Base-by-base conservation (phyloP, 1,139 yeast genomes). In the Meyerozyma guilliermondii region DNA sequence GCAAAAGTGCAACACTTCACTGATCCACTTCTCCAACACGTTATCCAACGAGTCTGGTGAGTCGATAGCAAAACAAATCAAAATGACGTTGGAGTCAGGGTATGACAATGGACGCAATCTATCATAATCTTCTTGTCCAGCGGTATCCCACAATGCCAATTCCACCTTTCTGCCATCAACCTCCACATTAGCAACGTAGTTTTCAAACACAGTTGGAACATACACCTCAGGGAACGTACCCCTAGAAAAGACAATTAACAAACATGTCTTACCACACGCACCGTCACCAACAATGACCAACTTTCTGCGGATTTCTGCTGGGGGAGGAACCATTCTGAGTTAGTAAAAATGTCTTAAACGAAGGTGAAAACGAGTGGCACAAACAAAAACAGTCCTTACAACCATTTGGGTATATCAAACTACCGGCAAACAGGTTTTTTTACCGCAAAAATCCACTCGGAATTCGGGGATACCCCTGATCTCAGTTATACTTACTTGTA, bases 91-190 rank as follows among this genome's bases (percentile, higher is more conserved):
- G 41, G 96, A 85, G 65, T 88, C 96, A 47, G 96, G 96, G 70
- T 89, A 89, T 24, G 95, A 84, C 56, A 89, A 76, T 27, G 96
- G 96, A 73, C 97, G 84, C 62, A 89, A 77, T 71, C 96, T 84
- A 67, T 88, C 96, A 67, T 88, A 89, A 71, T 89, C 97, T 74
- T 89, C 96, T 77, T 89, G 97, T 50, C 97, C 97, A 44, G 97
- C 97, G 55, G 97, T 89, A 87, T 89, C 97, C 96, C 97, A 89
- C 52, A 89, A 76, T 20, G 96, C 96, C 68, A 89, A 77, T 65
- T 87, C 95, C 46, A 88, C 96, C 66, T 87, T 87, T 74, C 95
- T 84, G 44, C 96, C 96, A 59, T 89, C 91, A 48, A 89, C 95
- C 63, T 86, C 95, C 45, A 89, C 96, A 61, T 87, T 95, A 39